These are phyloP conservation scores for Heliosperma pusillum DNA, from an alignment of 148 eudicot genomes.

Conservation along the genomic window DNA sequence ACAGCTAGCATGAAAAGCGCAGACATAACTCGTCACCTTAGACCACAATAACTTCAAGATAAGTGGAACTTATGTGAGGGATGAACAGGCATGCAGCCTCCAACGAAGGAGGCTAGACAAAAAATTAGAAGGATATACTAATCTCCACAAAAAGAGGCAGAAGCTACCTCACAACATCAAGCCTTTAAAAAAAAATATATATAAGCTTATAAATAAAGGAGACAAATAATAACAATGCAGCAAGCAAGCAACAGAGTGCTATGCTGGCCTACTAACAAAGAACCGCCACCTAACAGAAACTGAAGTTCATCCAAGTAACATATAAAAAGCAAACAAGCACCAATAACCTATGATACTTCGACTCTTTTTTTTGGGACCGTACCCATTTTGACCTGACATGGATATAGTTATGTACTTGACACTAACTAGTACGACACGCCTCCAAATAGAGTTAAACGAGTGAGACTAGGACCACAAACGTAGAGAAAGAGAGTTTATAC, in stretches of 20 bases:
- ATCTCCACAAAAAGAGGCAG: not conserved
- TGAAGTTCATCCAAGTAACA: not conserved
- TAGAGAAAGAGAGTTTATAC: no score
- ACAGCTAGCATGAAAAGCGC: not conserved
- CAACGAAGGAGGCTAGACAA: not conserved
- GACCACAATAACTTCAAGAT: not conserved
- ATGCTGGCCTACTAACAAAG: not conserved
- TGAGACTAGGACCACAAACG: no score
- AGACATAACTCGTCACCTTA: not conserved
- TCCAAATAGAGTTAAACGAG: no score
- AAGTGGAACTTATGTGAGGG: not conserved
- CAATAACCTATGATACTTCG: no score
- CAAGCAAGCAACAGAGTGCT: not conserved
- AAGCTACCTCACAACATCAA: not conserved
- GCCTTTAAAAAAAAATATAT: not conserved
- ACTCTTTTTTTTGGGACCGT: no score
- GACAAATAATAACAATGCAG: not conserved
- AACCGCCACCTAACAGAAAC: not conserved
- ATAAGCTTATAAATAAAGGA: not conserved
- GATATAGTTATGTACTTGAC: no score
- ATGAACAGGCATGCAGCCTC: not conserved
- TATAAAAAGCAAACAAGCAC: not conserved
- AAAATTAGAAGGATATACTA: not conserved
- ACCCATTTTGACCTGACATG: no score
- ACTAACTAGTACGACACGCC: no score